Conservation (phyloP, 2,329 filamentous ascomycete genomes). For the Diplodia intermedia region DNA sequence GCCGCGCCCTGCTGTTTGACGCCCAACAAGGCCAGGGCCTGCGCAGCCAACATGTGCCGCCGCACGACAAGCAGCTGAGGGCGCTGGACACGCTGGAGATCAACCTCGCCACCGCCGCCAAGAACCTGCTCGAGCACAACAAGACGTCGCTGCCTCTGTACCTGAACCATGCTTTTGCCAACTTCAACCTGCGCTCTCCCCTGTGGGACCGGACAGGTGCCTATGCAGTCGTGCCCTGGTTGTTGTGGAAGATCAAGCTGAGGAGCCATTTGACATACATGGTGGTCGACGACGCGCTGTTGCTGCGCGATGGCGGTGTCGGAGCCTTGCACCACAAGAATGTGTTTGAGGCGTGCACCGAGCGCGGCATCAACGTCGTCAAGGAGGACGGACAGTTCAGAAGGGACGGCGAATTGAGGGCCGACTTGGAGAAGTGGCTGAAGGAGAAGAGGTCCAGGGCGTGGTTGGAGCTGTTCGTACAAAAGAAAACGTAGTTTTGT, state of each 20-base stretch:
- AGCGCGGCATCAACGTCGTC: conserved; percentile 68
- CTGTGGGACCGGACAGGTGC: conserved; percentile 54
- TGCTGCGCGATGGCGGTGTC: conserved; percentile 69
- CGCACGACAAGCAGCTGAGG: neutral
- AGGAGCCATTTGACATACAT: conserved; percentile 65
- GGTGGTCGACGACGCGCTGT: conserved; percentile 72
- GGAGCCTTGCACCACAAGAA: conserved; percentile 67
- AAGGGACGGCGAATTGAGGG: conserved; percentile 40
- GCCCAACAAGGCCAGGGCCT: neutral
- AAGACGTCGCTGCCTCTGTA: conserved; percentile 21
- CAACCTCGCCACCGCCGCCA: neutral
- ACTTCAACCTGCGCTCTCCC: conserved; percentile 50
- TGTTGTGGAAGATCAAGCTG: conserved; percentile 59
- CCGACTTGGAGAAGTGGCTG: conserved; percentile 39
- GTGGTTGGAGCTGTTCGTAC: neutral
- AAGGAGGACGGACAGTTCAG: conserved; percentile 44
- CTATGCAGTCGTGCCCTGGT: conserved; percentile 56
- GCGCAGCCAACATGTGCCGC: neutral
- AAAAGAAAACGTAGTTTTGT: neutral
- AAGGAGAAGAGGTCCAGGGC: neutral
- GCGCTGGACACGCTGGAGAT: neutral
- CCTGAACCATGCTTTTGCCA: conserved; percentile 43
- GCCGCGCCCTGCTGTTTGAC: conserved; percentile 12
- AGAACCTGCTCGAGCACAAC: conserved; percentile 39
- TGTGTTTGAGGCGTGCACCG: conserved; percentile 72